Evolutionary conservation across 2,329 filamentous ascomycete genomes (phyloP), one percentile per base, ranked within the genome.

Genomic region (Venturia effusa): DNA sequence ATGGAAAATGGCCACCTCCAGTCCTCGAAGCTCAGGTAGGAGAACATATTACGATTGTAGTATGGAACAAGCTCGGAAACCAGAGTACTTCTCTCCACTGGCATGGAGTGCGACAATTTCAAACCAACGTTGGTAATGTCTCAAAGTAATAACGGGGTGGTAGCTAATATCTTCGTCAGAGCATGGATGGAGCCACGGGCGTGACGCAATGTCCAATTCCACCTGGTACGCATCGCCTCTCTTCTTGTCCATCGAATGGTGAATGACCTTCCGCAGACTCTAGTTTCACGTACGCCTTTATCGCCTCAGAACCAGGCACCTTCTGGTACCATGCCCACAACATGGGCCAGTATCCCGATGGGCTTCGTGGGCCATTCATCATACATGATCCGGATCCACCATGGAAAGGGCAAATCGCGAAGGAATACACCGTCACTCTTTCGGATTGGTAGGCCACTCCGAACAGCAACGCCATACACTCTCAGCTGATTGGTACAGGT

Each of bases 1-100:
- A 94, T 70, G 84, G 83, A 4, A 73, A 86, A 75, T 92, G 89
- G 87, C 90, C 89, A 1, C 81, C 88, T 63, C 89, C 90, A 0
- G 74, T 76, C 30, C 86, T 91, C 64, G 79, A 83, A 61, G 86
- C 83, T 43, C 81, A 80, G 59, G 76, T 85, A 59, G 87, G 87
- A 65, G 87, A 90, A 70, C 79, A 77, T 22, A 68, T 88, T 61
- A 71, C 87, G 65, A 76, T 88, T 65, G 83, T 84, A 63, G 78
- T 83, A 54, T 74, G 78, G 66, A 88, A 88, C 71, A 74, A 77
- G 32, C 77, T 88, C 6, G 83, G 82, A 7, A 86, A 89, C 69
- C 80, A 87, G 72, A 77, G 79, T 1, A 88, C 86, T 0, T 84
- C 83, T 54, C 74, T 88, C 62, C 85, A 84, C 73, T 92, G 88